Conservation (phyloP, 1,139 yeast species). For the Kluyveromyces sp. region DNA sequence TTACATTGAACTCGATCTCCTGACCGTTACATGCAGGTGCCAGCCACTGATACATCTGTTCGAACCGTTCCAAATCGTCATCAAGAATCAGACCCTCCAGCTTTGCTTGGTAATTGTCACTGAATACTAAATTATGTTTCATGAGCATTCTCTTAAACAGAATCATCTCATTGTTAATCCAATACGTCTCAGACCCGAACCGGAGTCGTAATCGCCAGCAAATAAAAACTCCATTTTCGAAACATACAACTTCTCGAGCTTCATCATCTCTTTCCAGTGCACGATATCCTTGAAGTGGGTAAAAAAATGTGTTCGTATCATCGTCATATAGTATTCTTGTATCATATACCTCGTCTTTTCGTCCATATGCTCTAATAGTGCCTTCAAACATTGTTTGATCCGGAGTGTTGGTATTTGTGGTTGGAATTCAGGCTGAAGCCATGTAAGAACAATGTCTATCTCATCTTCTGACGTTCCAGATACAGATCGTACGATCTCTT, state of each 20-base stretch:
- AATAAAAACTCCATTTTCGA: conserved; percentile 1
- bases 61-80: conserved; percentile 23
- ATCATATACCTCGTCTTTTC: conserved; percentile 9
- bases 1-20: conserved; percentile 12
- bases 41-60: conserved; percentile 21
- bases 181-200: background rate
- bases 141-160: conserved; percentile 22
- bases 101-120: conserved; percentile 3
- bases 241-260: conserved; percentile 17
- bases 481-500: conserved; percentile 1
- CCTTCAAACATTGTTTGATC: conserved; percentile 18
- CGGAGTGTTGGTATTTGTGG: conserved; percentile 19
- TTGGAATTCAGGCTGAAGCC: conserved; percentile 23
- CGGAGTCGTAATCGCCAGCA: background rate
- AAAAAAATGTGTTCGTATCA: conserved; percentile 20
- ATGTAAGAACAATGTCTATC: conserved; percentile 19
- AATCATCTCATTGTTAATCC: conserved; percentile 13
- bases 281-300: conserved; percentile 9
- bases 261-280: conserved; percentile 18
- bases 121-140: conserved; percentile 15
- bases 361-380: conserved; percentile 9
- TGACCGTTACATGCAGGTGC: conserved; percentile 12
- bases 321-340: conserved; percentile 16
- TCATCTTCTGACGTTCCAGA: conserved; percentile 14
- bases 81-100: conserved; percentile 12